Percentiles rank a stretch among this genome's conserved stretches.
These are phyloP conservation scores for Waltergamsia citrina DNA, from an alignment of 2,329 filamentous ascomycete species.

Conservation along the genomic window DNA sequence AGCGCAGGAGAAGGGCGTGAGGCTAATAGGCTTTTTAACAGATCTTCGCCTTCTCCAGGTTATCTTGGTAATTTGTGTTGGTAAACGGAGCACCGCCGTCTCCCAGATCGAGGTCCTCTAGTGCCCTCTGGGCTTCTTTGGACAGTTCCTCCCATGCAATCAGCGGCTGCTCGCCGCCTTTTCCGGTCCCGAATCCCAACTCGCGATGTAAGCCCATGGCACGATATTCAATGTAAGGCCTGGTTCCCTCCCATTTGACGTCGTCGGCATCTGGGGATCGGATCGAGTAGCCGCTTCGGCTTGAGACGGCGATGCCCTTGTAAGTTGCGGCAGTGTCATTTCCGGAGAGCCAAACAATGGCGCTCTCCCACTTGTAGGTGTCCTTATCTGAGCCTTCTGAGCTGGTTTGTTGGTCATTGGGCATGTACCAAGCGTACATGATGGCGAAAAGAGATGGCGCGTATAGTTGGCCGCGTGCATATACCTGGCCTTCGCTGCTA, in stretches of 20 bases:
- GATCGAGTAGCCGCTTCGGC: slow-evolving; percentile 9
- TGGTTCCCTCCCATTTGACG: background rate
- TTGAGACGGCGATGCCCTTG: slow-evolving; percentile 16
- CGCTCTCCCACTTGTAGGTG: slow-evolving; percentile 30
- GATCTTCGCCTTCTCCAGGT: no score
- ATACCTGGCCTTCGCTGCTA: slow-evolving; percentile 24
- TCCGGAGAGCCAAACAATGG: slow-evolving; percentile 21
- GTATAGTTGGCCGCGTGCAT: slow-evolving; percentile 21
- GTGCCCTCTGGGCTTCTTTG: no score
- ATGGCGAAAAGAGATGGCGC: no score
- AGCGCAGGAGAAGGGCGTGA: no score
- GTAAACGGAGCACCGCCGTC: no score
- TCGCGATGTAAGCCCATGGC: background rate
- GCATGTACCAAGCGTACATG: slow-evolving; percentile 36
- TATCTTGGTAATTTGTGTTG: no score
- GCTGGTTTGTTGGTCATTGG: slow-evolving; percentile 31
- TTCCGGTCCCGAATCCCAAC: background rate
- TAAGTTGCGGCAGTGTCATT: slow-evolving; percentile 8
- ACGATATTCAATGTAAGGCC: background rate
- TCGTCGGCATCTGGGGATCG: background rate
- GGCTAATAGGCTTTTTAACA: no score
- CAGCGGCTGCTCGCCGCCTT: background rate
- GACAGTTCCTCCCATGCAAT: background rate
- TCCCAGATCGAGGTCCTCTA: no score
- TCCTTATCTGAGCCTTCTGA: slow-evolving; percentile 18